phyloP scores from a whole-genome alignment of 768 basidiomycete genomes.

The Collybiopsis confluens region DNA sequence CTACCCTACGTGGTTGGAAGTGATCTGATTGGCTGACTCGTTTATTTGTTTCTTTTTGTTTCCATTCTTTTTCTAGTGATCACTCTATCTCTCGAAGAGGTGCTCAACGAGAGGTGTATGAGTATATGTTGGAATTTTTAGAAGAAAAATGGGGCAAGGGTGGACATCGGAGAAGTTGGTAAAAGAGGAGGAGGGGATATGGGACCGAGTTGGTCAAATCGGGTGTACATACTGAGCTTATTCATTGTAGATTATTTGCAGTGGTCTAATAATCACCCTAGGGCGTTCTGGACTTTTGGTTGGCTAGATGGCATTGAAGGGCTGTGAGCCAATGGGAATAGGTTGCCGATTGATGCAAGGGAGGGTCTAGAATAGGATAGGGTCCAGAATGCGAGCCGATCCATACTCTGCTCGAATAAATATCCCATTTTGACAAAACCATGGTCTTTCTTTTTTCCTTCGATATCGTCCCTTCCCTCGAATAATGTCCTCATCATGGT shows the following conservation, averaged over 20 bases:
- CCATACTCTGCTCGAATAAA: slow-evolving; percentile 4
- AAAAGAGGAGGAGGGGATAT: slow-evolving; percentile 9
- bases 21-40: slow-evolving; percentile 14
- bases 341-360: slow-evolving; percentile 1
- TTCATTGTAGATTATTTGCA: neutral
- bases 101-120: slow-evolving; percentile 80
- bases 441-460: slow-evolving; percentile 1
- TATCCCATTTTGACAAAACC: slow-evolving; percentile 7
- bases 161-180: slow-evolving; percentile 61
- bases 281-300: slow-evolving; percentile 8
- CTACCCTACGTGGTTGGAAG: slow-evolving; percentile 12
- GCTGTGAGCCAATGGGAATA: slow-evolving; percentile 1
- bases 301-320: slow-evolving; percentile 1
- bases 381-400: slow-evolving; percentile 8
- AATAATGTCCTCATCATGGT: slow-evolving; percentile 1
- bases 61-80: slow-evolving; percentile 47
- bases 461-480: slow-evolving; percentile 3
- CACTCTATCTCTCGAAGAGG: slow-evolving; percentile 72
- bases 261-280: neutral
- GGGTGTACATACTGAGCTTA: too few relatives aligned
- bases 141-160: slow-evolving; percentile 93
- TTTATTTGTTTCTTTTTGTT: too few relatives aligned
- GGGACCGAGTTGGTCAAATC: too few relatives aligned
- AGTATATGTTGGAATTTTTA: slow-evolving; percentile 82
- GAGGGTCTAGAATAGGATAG: neutral